Base-by-base conservation (phyloP, 2,329 filamentous ascomycete genomes). In the Trichoderma gracile region DNA sequence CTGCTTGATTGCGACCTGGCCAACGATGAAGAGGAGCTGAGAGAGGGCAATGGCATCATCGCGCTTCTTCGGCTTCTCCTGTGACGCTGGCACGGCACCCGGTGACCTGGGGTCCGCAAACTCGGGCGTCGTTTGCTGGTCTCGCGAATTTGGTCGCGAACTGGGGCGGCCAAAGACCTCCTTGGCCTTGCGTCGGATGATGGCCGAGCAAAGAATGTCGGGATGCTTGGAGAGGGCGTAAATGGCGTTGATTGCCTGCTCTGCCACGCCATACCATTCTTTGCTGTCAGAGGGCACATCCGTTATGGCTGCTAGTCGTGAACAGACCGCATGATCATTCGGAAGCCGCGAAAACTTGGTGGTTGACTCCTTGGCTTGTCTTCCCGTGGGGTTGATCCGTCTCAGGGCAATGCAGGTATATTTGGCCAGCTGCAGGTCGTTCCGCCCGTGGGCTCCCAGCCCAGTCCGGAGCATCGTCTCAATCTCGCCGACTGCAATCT, bases 1-100 rank as follows among this genome's bases (percentile, higher is more conserved):
- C 74, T 99, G 96, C 79, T 99, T 99, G 74, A 99, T 95, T 15
- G 95, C 95, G 54, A 98, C 91, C 73, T 99, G 95, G 0, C 95
- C 95, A 33, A 98, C 94, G 42, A 97, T 90, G 74, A 98, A 98
- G 0, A 99, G 82, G 2, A 99, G 84, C 72, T 98, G 95, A 0
- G 95, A 97, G 2, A 99, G 82, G 0, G 86, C 88, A 53, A 93
- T 84, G 1, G 92, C 88, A 5, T 88, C 86, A 69, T 89, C 91
- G 33, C 89, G 76, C 68, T 77, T 86, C 72, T 83, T 86, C 9
- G 81, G 77, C 68, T 80, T 79, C 69, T 74, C 77, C 54, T 67
- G 65, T 54, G 65, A 55, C 14, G 63, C 54, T 64, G 68, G 38
- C 40, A 66, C 30, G 40, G 38, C 60, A 54, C 61, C 25, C 65